Base-by-base conservation (phyloP, 106 monocot genomes). In the Xerophyta viscosa region DNA sequence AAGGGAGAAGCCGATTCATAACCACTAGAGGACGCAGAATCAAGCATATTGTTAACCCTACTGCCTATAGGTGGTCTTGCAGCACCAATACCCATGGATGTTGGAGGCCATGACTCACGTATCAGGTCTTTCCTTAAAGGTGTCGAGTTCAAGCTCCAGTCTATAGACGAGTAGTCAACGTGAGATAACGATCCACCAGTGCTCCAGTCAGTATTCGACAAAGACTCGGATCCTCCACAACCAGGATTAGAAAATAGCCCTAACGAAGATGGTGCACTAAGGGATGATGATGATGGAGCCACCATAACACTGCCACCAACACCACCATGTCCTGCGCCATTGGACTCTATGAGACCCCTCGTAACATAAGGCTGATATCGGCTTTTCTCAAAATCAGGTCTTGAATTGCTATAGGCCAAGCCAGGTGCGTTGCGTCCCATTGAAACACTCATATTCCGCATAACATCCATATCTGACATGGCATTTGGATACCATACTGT, bases 81-180 rank as follows among this genome's bases (percentile, higher is more conserved):
- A 24, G 54, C 21, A 36, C 54, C 71, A 15, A 58, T 64, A n/a
- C 69, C 75, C 68, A 72, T 62, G 46, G 77, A 70, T 37, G 64
- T 54, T 29, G 68, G 56, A 4, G 82, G 67, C 73, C 88, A 70
- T 17, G 78, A 58, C 7, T 56, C 63, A 0, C 58, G 65, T 25
- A 57, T 15, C 41, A 50, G 30, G 0, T 67, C 65, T 14, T 47
- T 56, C 49, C 53, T 72, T 41, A 50, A 28, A 0, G 70, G 44
- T 14, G 73, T 56, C 19, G 53, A 29, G 27, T 89, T 78, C 9
- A 81, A 27, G 66, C 88, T 88, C 94, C 94, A 96, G 56, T 96
- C 94, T 63, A 96, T 76, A 46, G 66, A 67, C n/a, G 81, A 73
- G 51, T 85, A 96, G 62, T 96, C 88, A 11, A 66, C 66, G 24